Evolutionary conservation across 202 grass and related monocot species (phyloP), one percentile per base, ranked within the genome.

Genomic region (Panicum virgatum): DNA sequence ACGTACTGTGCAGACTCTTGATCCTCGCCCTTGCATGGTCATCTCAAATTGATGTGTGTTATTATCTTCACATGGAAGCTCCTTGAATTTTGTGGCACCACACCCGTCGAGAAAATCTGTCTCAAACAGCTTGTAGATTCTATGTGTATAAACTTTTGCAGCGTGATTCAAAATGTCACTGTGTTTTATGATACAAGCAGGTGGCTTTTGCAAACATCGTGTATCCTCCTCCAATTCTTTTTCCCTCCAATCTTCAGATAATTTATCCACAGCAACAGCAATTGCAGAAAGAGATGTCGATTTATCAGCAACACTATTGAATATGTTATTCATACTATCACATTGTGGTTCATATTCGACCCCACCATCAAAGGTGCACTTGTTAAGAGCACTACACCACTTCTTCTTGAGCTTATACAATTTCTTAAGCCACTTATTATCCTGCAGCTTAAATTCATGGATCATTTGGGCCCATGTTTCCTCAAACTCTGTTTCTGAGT

Each of bases 111-210:
- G 89, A 92, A 88, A 95, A 81, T 95, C 88, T 5, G 83, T 86
- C 76, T 95, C 92, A 20, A 95, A 95, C 48, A 95, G 45, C 69
- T 92, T 95, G 79, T 95, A 95, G 67, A 95, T 92, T 82, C 88
- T 95, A 57, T 92, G 86, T 51, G 92, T 95, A 82, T 92, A 95
- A 38, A 88, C 82, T 64, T 88, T 90, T 63, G 90, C 84, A 60
- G 92, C 92, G 40, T 92, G 90, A 78, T 92, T 95, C 80, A 95
- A 86, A 86, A 92, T 92, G 68, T 92, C 90, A 86, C 89, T 92
- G 65, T 95, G 87, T 65, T 89, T 89, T 69, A 95, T 95, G 58
- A 87, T 85, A 72, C 92, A 91, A 59, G 70, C 53, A 80, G 83
- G 90, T 45, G 89, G 80, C 72, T 86, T 88, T 57, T 92, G 92